A percentile compares a stretch with the other conserved stretches of the same genome.
Conservation (phyloP, 202 grass and related monocot genomes). For the Zizania palustris region DNA sequence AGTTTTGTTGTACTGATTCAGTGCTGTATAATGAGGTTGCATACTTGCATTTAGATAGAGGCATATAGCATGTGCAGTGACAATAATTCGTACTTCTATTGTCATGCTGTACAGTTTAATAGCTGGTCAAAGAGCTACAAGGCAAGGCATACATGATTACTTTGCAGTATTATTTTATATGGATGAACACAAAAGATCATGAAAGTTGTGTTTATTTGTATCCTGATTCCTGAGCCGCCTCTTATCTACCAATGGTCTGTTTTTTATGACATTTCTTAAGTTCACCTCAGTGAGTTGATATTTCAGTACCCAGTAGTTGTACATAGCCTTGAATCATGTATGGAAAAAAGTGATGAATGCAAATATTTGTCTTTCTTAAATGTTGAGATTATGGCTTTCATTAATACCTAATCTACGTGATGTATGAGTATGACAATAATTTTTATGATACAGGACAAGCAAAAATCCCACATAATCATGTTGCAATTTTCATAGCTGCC, state of each 20-base stretch:
- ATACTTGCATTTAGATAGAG: background rate
- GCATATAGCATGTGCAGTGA: background rate
- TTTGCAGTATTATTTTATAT: background rate
- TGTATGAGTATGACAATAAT: background rate
- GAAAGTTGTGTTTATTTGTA: slow-evolving; percentile 6
- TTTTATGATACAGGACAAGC: background rate
- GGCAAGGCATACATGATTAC: background rate
- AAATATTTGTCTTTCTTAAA: background rate
- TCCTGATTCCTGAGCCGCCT: background rate
- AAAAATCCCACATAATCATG: slow-evolving; percentile 5
- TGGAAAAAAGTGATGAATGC: background rate
- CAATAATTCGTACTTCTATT: background rate
- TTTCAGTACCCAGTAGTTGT: slow-evolving; percentile 4
- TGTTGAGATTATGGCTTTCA: background rate
- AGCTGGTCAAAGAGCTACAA: background rate
- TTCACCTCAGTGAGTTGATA: background rate
- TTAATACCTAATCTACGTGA: background rate
- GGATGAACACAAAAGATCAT: background rate
- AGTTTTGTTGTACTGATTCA: background rate
- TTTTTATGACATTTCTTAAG: slow-evolving; percentile 5
- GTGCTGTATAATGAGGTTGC: background rate
- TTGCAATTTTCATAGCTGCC: slow-evolving; percentile 3
- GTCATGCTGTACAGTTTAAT: background rate
- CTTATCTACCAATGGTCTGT: slow-evolving; percentile 2
- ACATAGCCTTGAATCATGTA: slow-evolving; percentile 17